Evolutionary conservation across 2,329 filamentous ascomycete genomes (phyloP), one percentile per base, ranked within the genome.

Genomic region (Penicillium capsulatum): DNA sequence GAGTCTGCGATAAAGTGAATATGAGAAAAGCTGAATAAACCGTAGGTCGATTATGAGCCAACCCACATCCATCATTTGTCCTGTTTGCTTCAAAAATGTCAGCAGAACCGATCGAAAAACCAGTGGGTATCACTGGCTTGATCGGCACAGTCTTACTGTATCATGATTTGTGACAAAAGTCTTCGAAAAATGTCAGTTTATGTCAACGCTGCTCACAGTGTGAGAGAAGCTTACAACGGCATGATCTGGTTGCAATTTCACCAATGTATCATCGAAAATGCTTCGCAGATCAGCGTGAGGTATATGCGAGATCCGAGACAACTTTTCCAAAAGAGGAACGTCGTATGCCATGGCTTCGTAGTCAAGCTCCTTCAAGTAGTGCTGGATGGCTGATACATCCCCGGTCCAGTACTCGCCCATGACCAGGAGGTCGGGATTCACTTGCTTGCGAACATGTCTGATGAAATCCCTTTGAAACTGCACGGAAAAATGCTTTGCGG

Each of bases 371-470:
- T 76, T 69, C 31, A 83, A 64, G 57, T 83, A 86, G 14, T 67
- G 60, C 1, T 72, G 60, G 61, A 86, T 73, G 38, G 74, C 71
- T 13, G 70, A 57, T 0, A 75, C 62, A 39, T 83, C 75, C 32
- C 74, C 75, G 20, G 73, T 73, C 81, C 82, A 86, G 58, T 81
- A 85, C 54, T 87, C 83, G 7, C 80, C 83, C 1, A 87, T 76
- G 11, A 84, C 66, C 54, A 85, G 82, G 61, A 80, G 79, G 10
- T 75, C 64, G 9, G 70, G 63, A 2, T 74, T 74, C 19, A 71
- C 67, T 0, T 61, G 64, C 30, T 69, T 66, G 54, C 76, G 75
- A 42, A 85, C 63, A 31, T 75, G 67, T 4, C 68, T 65, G 35
- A 86, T 74, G 63, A 84, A 84, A n/a, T 79, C 72, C 29, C 71